Evolutionary conservation across 1,284 basidiomycete species (phyloP).

Genomic region (Hemileia vastatrix): DNA sequence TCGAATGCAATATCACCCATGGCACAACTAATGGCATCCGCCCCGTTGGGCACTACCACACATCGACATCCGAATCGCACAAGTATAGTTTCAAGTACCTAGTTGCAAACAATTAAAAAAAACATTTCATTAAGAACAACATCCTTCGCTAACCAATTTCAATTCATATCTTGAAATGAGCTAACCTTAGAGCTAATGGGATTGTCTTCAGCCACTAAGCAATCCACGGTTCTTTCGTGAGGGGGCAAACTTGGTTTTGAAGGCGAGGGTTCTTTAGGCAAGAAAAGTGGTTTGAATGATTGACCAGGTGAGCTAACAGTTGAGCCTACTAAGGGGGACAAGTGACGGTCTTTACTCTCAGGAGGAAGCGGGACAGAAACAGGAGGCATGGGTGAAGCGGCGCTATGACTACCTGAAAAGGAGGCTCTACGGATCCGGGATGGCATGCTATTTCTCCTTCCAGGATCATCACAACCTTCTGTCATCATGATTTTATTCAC

Average conservation of each 20-base stretch:
- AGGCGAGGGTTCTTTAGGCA: constrained; percentile 5
- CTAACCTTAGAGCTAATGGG: constrained; percentile 72
- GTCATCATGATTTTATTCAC: constrained; percentile 1
- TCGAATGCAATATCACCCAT: constrained; percentile 75
- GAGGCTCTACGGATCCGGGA: constrained; percentile 30
- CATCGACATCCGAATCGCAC: constrained; percentile 85
- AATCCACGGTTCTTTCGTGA: constrained; percentile 57
- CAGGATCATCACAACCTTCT: constrained; percentile 15
- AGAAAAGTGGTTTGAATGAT: constrained; percentile 23
- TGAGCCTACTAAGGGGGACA: constrained; percentile 24
- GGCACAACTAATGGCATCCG: constrained; percentile 88
- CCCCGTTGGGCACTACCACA: constrained; percentile 86
- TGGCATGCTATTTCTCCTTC: constrained; percentile 31
- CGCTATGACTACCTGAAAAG: constrained; percentile 18
- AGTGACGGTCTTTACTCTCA: constrained; percentile 29
- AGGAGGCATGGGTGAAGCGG: constrained; percentile 17
- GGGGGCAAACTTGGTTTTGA: constrained; percentile 51
- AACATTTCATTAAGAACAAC: not conserved
- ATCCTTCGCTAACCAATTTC: constrained; percentile 24
- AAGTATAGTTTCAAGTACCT: constrained; percentile 82
- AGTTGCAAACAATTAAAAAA: constrained; percentile 8
- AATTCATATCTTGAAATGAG: constrained; percentile 25
- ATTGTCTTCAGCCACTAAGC: constrained; percentile 91
- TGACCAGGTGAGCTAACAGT: constrained; percentile 25
- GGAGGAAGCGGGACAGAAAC: constrained; percentile 14